Base-by-base conservation (phyloP, 768 basidiomycete genomes). In the Hygrophoropsis aurantiaca region DNA sequence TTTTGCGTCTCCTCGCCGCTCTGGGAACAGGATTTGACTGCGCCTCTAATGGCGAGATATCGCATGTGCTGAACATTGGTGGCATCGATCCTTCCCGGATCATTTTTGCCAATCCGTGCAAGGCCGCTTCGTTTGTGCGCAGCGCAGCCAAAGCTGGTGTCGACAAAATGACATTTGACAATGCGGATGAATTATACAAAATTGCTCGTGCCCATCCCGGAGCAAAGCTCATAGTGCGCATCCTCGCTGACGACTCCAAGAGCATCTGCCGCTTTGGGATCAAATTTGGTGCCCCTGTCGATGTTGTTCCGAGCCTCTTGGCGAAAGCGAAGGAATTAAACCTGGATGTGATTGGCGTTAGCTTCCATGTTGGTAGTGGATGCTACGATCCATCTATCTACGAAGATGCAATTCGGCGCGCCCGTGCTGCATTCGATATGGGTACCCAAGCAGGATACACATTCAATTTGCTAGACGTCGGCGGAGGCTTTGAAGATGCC, bases 41-140 rank as follows among this genome's bases (percentile, higher is more conserved):
- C 59, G 97, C 97, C 13, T 98, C 95, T 32, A 87, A 90, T 55
- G 84, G 86, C 48, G 97, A 99, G 70, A 97, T 99, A 57, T 75
- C 79, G 18, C 80, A 82, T 52, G 86, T 98, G 21, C 73, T 97
- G 20, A 70, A 70, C 10, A 67, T 94, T 3, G 85, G 86, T 4
- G 86, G 84, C 7, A 79, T 95, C 42, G 77, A 80, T 39, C 84
- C 94, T 4, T 78, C 80, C 44, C 80, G 87, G 48, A 88, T 99
- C 75, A 91, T 98, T 62, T 99, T 93, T 60, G 97, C 97, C 54
- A 99, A 99, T 70, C 97, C 97, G 0, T 98, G 97, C 85, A 99
- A 99, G 72, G 90, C 97, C 2, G 77, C 81, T 10, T 95, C 93
- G 0, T 97, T 94, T 72, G 79, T 99, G 58, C 88, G 94, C 40